Percentiles rank a stretch among this genome's conserved stretches.
phyloP scores from a whole-genome alignment of 1,284 basidiomycete species.

The Ganoderma lingzhi region DNA sequence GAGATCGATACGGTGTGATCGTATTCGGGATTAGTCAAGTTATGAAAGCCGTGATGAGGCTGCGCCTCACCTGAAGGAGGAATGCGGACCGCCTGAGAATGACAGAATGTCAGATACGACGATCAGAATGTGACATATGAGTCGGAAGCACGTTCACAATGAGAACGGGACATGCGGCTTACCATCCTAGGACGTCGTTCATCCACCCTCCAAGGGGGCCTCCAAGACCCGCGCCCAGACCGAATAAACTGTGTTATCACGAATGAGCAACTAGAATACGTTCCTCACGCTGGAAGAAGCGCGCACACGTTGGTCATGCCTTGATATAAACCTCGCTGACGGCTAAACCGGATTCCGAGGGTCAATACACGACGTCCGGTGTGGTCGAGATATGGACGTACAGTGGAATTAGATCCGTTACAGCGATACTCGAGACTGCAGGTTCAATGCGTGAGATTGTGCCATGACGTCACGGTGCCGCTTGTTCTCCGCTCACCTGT shows the following conservation, averaged over 20 bases:
- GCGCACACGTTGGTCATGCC: constrained; percentile 87
- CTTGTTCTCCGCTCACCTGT: constrained; percentile 61
- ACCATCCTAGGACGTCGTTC: constrained; percentile 87
- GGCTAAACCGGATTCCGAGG: constrained; percentile 51
- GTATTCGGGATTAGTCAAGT: constrained; percentile 27
- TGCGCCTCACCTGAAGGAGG: constrained; percentile 64
- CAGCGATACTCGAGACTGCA: constrained; percentile 77
- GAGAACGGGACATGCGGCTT: constrained; percentile 39
- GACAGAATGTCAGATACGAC: constrained; percentile 25
- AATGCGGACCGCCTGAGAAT: constrained; percentile 68
- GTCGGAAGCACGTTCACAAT: constrained; percentile 13
- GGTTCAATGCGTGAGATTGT: constrained; percentile 24
- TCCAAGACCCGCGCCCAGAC: constrained; percentile 83
- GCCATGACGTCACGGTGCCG: constrained; percentile 36
- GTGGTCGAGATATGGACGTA: constrained; percentile 48
- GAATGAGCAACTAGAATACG: constrained; percentile 21
- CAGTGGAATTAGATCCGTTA: constrained; percentile 85
- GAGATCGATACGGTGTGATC: constrained; percentile 27
- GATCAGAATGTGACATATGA: constrained; percentile 30
- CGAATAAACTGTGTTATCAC: constrained; percentile 63
- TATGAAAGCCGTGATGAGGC: constrained; percentile 20
- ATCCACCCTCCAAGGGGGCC: constrained; percentile 92
- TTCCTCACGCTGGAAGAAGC: constrained; percentile 22
- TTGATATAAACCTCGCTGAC: constrained; percentile 88
- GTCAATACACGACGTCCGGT: constrained; percentile 27